These are phyloP conservation scores for Populus tomentosa DNA, from an alignment of 441 rosid genomes.

Conservation along the genomic window DNA sequence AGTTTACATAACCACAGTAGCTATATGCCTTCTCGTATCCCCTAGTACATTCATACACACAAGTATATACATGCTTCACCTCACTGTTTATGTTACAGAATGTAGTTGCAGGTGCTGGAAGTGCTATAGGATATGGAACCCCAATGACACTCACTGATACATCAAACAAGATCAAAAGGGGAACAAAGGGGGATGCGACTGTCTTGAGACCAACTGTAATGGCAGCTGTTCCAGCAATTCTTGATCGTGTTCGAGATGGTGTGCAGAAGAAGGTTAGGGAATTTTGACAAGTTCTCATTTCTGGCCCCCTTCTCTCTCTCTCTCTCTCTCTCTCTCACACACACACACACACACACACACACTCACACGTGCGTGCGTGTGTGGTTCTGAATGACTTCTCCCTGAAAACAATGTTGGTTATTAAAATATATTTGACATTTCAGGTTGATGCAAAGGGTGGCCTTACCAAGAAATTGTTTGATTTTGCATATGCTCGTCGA, in stretches of 20 bases:
- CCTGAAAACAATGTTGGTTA: not conserved
- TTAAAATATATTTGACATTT: constrained; percentile 3
- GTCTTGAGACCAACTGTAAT: constrained; percentile 78
- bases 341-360: not conserved
- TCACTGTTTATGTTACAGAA: constrained; percentile 41
- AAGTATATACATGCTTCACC: not conserved
- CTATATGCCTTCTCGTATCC: not conserved
- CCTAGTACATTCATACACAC: not conserved
- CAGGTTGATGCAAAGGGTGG: constrained; percentile 93
- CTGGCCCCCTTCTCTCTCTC: not conserved
- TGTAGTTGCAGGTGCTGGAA: constrained; percentile 76
- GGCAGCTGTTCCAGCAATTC: constrained; percentile 99
- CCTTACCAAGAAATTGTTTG: constrained; percentile 67
- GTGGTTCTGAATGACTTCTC: not conserved
- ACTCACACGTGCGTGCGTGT: not conserved
- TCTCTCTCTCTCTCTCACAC: too few species aligned
- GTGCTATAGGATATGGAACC: constrained; percentile 91
- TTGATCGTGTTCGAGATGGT: constrained; percentile 96
- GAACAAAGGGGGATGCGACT: constrained; percentile 89
- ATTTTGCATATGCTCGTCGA: constrained; percentile 87
- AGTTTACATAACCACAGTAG: not conserved
- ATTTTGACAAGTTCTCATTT: not conserved
- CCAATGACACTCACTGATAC: constrained; percentile 97
- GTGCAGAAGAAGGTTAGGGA: constrained; percentile 79
- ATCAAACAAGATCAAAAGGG: constrained; percentile 82